phyloP scores from a whole-genome alignment of 2,329 filamentous ascomycete species.

The Talaromyces albobiverticillius region DNA sequence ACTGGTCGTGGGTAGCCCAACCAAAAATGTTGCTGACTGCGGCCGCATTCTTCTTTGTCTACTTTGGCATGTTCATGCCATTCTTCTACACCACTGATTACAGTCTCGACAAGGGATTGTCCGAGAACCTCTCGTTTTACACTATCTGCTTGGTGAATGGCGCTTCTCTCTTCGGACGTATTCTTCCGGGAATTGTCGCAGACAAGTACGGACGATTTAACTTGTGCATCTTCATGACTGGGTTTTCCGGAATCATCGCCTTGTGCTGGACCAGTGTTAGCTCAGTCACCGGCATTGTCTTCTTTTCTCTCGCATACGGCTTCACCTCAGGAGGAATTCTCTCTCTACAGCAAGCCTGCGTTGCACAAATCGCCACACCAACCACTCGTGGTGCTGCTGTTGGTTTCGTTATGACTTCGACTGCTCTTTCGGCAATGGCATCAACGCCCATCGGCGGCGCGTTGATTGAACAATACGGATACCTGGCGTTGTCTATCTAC shows the following conservation, averaged over 20 bases:
- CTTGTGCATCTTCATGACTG: slow-evolving; percentile 27
- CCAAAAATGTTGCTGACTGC: slow-evolving; percentile 25
- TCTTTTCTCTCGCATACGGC: slow-evolving; percentile 46
- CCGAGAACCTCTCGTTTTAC: slow-evolving; percentile 34
- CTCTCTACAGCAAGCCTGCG: slow-evolving; percentile 47
- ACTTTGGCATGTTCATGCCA: slow-evolving; percentile 39
- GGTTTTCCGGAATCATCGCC: slow-evolving; percentile 37
- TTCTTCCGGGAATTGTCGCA: slow-evolving; percentile 35
- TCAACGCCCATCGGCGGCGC: slow-evolving; percentile 44
- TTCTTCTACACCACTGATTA: slow-evolving; percentile 38
- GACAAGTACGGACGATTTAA: slow-evolving; percentile 35
- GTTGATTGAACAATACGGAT: slow-evolving; percentile 38
- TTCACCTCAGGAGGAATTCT: slow-evolving; percentile 48
- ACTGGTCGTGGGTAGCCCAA: slow-evolving; percentile 24
- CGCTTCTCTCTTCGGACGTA: slow-evolving; percentile 35
- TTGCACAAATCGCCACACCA: slow-evolving; percentile 39
- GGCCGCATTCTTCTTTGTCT: slow-evolving; percentile 33
- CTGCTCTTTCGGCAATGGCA: slow-evolving; percentile 43
- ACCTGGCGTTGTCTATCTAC: slow-evolving; percentile 41
- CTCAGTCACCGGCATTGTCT: slow-evolving; percentile 42
- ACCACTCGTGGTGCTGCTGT: slow-evolving; percentile 42
- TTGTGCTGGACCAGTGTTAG: slow-evolving; percentile 47
- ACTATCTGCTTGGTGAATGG: slow-evolving; percentile 38
- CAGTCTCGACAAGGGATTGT: slow-evolving; percentile 25
- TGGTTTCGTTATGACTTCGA: slow-evolving; percentile 41